phyloP scores from a whole-genome alignment of 352 stramenopile species.

The Pilasporangium apinafurcum region DNA sequence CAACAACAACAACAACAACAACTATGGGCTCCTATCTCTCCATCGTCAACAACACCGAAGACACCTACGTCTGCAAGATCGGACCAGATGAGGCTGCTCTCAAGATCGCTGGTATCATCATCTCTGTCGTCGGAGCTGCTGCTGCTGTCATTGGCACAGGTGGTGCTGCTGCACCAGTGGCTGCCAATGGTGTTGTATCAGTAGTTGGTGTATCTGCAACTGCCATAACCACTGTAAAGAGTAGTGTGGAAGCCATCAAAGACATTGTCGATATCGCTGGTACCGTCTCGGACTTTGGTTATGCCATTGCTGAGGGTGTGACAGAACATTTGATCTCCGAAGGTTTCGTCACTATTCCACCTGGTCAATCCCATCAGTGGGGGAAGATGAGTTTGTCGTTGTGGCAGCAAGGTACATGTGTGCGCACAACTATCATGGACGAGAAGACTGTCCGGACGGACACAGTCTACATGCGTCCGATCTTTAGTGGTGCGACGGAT shows the following conservation, averaged over 20 bases:
- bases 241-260: too few species aligned
- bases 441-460: constrained; percentile 25
- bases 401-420: constrained; percentile 38
- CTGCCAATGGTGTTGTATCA: constrained; percentile 19
- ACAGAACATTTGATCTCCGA: constrained; percentile 23
- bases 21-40: constrained; percentile 40
- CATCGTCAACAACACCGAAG: constrained; percentile 36
- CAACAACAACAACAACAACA: too few species aligned
- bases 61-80: constrained; percentile 33
- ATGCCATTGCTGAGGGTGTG: constrained; percentile 24
- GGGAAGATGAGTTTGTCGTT: too few species aligned
- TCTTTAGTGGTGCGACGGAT: constrained; percentile 38
- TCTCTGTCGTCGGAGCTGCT: constrained; percentile 14
- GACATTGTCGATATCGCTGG: constrained; percentile 11
- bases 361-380: constrained; percentile 22
- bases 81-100: constrained; percentile 28
- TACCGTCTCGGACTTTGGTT: constrained; percentile 22
- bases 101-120: constrained; percentile 24
- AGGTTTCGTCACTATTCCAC: constrained; percentile 20
- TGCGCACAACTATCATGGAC: constrained; percentile 31
- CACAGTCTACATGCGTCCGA: constrained; percentile 43
- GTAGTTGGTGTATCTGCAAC: constrained; percentile 23
- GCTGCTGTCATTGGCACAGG: constrained; percentile 19
- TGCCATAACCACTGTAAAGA: constrained; percentile 9
- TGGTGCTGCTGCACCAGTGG: constrained; percentile 19